These are phyloP conservation scores for Aspergillus arachidicola DNA, from an alignment of 2,329 filamentous ascomycete genomes.

Conservation along the genomic window DNA sequence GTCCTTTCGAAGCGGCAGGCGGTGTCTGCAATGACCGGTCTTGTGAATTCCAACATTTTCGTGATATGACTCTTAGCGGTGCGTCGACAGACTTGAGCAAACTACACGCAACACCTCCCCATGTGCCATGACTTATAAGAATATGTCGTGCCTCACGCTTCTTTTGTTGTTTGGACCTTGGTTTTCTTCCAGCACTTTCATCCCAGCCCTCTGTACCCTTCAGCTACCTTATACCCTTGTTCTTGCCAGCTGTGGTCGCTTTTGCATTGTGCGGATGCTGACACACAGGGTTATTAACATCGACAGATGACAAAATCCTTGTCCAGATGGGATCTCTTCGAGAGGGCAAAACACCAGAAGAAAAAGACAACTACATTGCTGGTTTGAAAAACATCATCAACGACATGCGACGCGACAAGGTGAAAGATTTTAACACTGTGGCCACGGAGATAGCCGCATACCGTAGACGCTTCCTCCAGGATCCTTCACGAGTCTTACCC, in stretches of 20 bases:
- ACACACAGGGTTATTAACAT: slow-evolving; percentile 43
- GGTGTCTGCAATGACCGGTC: slow-evolving; percentile 72
- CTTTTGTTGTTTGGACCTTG: not conserved
- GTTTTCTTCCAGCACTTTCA: slow-evolving; percentile 12
- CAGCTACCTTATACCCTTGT: not conserved
- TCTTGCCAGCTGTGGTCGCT: slow-evolving; percentile 18
- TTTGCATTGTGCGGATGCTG: slow-evolving; percentile 40
- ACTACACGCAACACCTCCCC: slow-evolving; percentile 23
- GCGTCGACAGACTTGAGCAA: slow-evolving; percentile 54
- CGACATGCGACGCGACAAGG: slow-evolving; percentile 51
- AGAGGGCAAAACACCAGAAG: slow-evolving; percentile 49
- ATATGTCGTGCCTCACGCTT: slow-evolving; percentile 15
- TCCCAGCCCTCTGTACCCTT: not conserved
- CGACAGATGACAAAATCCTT: slow-evolving; percentile 54
- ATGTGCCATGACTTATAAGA: slow-evolving; percentile 19
- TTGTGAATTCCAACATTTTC: slow-evolving; percentile 82
- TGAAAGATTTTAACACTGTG: slow-evolving; percentile 54
- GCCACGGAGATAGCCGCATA: slow-evolving; percentile 53
- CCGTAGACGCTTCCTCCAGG: slow-evolving; percentile 53
- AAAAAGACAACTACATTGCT: slow-evolving; percentile 46
- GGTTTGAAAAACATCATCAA: slow-evolving; percentile 54
- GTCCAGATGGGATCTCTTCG: slow-evolving; percentile 51
- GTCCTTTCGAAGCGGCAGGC: slow-evolving; percentile 72
- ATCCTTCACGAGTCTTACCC: slow-evolving; percentile 48
- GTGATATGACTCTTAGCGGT: slow-evolving; percentile 72